A percentile compares a stretch with the other conserved stretches of the same genome.
phyloP scores from a whole-genome alignment of 371 early-diverging fungal species.

The Mucor indicus region DNA sequence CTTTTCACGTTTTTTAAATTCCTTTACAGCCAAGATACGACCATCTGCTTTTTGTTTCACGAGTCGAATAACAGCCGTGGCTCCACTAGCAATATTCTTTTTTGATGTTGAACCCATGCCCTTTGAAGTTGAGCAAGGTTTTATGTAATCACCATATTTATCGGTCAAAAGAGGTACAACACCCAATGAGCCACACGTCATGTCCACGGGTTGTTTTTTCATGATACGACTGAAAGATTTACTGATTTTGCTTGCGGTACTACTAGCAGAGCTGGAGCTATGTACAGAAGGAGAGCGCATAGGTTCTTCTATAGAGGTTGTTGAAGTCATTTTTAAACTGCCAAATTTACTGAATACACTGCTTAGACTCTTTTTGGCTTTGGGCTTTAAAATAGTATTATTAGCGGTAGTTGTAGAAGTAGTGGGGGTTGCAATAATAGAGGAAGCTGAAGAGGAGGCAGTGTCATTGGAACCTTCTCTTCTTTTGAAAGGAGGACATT shows the following conservation, averaged over 20 bases:
- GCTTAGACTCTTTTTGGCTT: slow-evolving; percentile 13
- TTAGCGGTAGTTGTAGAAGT: slow-evolving; percentile 6
- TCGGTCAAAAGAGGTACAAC: slow-evolving; percentile 22
- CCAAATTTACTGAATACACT: slow-evolving; percentile 13
- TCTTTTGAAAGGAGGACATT: slow-evolving; percentile 5
- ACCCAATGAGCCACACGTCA: slow-evolving; percentile 18
- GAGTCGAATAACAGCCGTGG: slow-evolving; percentile 45
- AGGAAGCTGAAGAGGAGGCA: slow-evolving; percentile 14
- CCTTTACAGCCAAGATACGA: slow-evolving; percentile 51
- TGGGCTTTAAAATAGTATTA: slow-evolving; percentile 5
- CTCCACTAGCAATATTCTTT: slow-evolving; percentile 46
- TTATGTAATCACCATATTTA: slow-evolving; percentile 41
- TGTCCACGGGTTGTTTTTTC: slow-evolving; percentile 7
- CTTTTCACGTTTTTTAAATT: slow-evolving; percentile 58
- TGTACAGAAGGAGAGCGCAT: slow-evolving; percentile 14
- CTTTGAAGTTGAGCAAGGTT: slow-evolving; percentile 22
- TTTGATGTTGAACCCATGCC: slow-evolving; percentile 29
- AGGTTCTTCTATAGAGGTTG: slow-evolving; percentile 7
- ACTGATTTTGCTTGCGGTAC: slow-evolving; percentile 17
- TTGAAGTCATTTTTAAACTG: no score
- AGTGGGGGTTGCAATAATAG: slow-evolving; percentile 2
- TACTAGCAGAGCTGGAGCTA: slow-evolving; percentile 19
- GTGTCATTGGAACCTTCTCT: slow-evolving; percentile 24
- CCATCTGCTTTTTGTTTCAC: slow-evolving; percentile 23
- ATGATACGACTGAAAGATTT: slow-evolving; percentile 19